Conservation (phyloP, 164 flowering plant species). For the Vitis cinerea region DNA sequence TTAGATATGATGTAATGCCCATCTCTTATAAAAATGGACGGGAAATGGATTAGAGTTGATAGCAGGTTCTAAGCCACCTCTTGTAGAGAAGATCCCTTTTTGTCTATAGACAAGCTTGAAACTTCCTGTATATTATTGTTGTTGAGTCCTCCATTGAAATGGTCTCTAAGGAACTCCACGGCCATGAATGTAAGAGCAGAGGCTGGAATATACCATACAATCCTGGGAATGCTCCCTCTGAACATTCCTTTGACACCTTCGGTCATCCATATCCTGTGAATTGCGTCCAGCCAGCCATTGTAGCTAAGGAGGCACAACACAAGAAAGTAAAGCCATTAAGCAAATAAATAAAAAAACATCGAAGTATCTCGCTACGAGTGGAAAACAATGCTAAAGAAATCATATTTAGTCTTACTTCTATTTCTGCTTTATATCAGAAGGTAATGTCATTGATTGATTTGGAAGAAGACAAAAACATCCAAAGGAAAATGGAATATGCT, state of each 20-base stretch:
- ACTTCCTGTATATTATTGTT: slow-evolving; percentile 30
- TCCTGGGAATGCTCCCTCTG: slow-evolving; percentile 84
- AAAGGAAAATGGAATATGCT: background rate
- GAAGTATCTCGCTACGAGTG: too few species aligned
- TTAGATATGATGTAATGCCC: too few species aligned
- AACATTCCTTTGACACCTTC: slow-evolving; percentile 82
- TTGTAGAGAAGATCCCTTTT: slow-evolving; percentile 37
- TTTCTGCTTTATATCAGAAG: too few species aligned
- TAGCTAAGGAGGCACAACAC: slow-evolving; percentile 45
- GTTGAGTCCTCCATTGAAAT: slow-evolving; percentile 41
- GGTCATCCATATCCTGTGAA: slow-evolving; percentile 51
- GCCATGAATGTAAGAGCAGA: slow-evolving; percentile 96
- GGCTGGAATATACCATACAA: slow-evolving; percentile 92
- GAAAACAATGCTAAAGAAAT: too few species aligned
- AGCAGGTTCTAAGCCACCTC: slow-evolving; percentile 33
- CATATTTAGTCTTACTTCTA: too few species aligned
- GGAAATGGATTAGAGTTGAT: too few species aligned
- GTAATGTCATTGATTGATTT: too few species aligned
- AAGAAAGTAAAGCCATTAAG: background rate
- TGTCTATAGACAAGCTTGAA: slow-evolving; percentile 52
- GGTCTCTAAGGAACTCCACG: slow-evolving; percentile 83
- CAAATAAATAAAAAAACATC: background rate
- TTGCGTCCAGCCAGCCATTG: slow-evolving; percentile 77
- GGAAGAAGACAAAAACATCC: background rate
- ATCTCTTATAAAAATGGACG: too few species aligned